Conservation (phyloP, 805 yeast species). For the Candida endomychidarum region DNA sequence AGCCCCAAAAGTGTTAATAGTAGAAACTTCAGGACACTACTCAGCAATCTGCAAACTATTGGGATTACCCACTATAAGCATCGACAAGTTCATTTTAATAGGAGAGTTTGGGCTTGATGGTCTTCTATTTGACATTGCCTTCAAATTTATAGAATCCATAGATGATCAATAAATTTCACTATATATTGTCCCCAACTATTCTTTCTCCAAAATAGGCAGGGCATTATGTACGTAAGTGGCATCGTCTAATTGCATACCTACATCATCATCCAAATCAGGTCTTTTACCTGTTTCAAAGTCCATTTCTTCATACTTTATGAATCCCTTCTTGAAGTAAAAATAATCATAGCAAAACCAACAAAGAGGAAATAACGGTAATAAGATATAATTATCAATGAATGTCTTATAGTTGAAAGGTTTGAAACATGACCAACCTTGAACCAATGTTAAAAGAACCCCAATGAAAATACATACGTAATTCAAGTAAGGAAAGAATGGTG, state of each 20-base stretch:
- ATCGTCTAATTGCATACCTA: slow-evolving; percentile 5
- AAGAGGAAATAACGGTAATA: slow-evolving; percentile 18
- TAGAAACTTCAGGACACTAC: neutral
- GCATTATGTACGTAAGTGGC: neutral
- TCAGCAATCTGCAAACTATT: slow-evolving; percentile 1
- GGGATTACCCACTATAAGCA: slow-evolving; percentile 5
- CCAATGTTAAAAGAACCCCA: slow-evolving; percentile 20
- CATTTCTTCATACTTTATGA: slow-evolving; percentile 39
- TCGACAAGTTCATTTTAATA: neutral
- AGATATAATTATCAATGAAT: slow-evolving; percentile 22
- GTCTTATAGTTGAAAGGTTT: slow-evolving; percentile 21
- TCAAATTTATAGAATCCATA: neutral
- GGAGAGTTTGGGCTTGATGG: slow-evolving; percentile 12
- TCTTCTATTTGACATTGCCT: slow-evolving; percentile 8
- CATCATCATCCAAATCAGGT: slow-evolving; percentile 10
- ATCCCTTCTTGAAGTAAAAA: slow-evolving; percentile 8
- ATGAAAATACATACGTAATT: slow-evolving; percentile 16
- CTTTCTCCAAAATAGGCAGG: neutral
- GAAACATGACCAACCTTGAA: slow-evolving; percentile 24
- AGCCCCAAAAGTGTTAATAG: slow-evolving; percentile 10
- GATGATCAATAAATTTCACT: neutral
- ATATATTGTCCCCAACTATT: neutral
- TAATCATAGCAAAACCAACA: slow-evolving; percentile 20
- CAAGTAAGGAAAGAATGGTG: slow-evolving; percentile 20
- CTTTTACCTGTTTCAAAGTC: slow-evolving; percentile 44